Base-by-base conservation (phyloP, 1,284 basidiomycete genomes). In the Pyrrhoderma noxium region DNA sequence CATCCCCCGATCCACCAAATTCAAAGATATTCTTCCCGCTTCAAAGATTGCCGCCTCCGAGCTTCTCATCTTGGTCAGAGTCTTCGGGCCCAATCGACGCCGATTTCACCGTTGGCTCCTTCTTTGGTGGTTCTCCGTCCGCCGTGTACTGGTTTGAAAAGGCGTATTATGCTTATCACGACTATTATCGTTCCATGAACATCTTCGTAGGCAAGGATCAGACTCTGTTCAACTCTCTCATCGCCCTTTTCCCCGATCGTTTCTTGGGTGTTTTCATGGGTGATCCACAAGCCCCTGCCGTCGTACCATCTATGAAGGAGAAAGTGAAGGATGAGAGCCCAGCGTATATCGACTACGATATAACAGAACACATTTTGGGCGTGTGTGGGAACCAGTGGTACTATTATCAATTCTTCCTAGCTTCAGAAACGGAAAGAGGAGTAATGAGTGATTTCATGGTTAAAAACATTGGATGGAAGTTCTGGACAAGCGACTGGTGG, bases 161-260 rank as follows among this genome's bases (percentile, higher is more conserved):
- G 3, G 61, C 64, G 1, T 79, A 69, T 59, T 79, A 76, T 58
- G 64, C 66, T 0, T 75, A 75, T 53, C 76, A 78, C 59, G 65
- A 77, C 61, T 54, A 69, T 51, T 79, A 76, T 60, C 65, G 73
- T 37, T 57, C 61, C 1, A 63, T 61, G 16, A 68, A 66, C 27
- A 56, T 69, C 23, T 79, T 79, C 57, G 73, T 77, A 14, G 76
- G 77, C 3, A 76, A 77, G 59, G 77, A 79, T 60, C 73, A 78
- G 57, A 71, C 71, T 0, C 56, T 79, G 23, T 70, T 77, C 56
- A 79, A 78, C 56, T 60, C 73, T 1, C 63, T 79, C 43, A 61
- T 77, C 54, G 59, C 78, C 23, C 68, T 76, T 23, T 70, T 69
- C 60, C 72, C 77, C 1, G 60, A 65, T 3, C 70, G 70, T 18